Conservation (phyloP, 116 monocot species). For the Posidonia oceanica region DNA sequence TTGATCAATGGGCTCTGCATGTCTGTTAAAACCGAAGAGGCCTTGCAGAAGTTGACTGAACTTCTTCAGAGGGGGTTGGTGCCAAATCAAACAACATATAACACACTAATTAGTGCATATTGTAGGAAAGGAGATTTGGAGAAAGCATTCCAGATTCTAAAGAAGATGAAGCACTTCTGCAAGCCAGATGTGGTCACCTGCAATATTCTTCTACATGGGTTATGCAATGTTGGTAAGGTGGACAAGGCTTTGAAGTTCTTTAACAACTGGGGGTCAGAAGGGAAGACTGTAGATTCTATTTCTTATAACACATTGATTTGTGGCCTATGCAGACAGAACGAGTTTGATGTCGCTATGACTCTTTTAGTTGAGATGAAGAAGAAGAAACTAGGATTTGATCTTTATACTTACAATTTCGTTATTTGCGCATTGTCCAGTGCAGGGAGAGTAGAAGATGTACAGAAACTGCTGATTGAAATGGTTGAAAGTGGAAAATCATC, state of each 20-base stretch:
- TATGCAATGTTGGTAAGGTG: constrained; percentile 51
- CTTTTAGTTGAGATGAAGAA: constrained; percentile 59
- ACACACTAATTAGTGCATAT: constrained; percentile 73
- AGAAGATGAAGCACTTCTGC: constrained; percentile 84
- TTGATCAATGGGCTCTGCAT: constrained; percentile 71
- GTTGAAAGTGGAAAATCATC: constrained; percentile 33
- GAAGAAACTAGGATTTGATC: constrained; percentile 44
- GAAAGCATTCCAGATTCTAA: constrained; percentile 79
- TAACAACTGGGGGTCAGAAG: constrained; percentile 58
- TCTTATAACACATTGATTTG: constrained; percentile 72
- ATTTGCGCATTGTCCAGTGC: constrained; percentile 48
- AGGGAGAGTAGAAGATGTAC: constrained; percentile 62
- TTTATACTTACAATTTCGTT: constrained; percentile 45
- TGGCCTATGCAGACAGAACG: constrained; percentile 53
- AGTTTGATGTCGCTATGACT: constrained; percentile 52
- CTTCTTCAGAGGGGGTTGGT: constrained; percentile 56
- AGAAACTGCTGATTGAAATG: constrained; percentile 38
- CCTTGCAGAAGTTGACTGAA: constrained; percentile 62
- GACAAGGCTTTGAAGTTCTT: constrained; percentile 77
- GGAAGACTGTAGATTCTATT: constrained; percentile 72
- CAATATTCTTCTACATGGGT: constrained; percentile 76
- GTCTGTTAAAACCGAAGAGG: constrained; percentile 31
- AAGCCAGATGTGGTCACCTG: constrained; percentile 84
- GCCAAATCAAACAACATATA: constrained; percentile 77
- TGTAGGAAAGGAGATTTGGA: constrained; percentile 75